Evolutionary conservation across 768 basidiomycete species (phyloP).

Genomic region (Russula foetens): DNA sequence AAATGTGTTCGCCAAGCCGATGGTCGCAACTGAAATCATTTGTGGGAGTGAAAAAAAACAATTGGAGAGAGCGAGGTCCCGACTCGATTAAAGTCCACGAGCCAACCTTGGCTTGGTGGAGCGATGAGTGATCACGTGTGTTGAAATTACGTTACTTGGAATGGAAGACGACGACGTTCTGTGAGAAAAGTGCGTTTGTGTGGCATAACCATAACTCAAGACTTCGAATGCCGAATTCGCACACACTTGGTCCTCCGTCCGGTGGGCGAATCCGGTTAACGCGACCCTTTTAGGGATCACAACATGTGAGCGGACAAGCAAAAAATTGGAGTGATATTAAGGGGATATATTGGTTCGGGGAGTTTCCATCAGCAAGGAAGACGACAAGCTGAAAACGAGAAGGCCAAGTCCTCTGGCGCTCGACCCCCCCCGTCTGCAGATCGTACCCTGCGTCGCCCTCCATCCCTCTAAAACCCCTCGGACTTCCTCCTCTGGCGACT

Average conservation of each 20-base stretch:
- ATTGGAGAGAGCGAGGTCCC: not conserved
- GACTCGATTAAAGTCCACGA: too few species aligned
- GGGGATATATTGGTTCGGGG: not conserved
- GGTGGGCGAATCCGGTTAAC: not conserved
- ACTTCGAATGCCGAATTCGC: not conserved
- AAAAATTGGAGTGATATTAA: not conserved
- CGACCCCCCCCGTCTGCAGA: constrained; percentile 2
- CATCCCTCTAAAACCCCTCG: constrained; percentile 14
- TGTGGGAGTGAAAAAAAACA: not conserved
- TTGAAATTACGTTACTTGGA: too few species aligned
- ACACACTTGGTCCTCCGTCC: not conserved
- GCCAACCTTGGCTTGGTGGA: too few species aligned
- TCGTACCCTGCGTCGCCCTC: not conserved
- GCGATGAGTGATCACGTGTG: too few species aligned
- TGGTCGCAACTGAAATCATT: not conserved
- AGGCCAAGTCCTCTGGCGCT: not conserved
- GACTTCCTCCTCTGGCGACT: not conserved
- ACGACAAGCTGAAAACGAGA: constrained; percentile 8
- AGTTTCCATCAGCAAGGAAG: not conserved
- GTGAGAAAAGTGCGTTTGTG: not conserved
- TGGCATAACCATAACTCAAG: not conserved
- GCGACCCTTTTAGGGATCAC: not conserved
- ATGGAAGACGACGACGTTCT: not conserved
- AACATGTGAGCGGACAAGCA: not conserved
- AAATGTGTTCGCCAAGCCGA: not conserved